A percentile compares a stretch with the other conserved stretches of the same genome.
Evolutionary conservation across 163 green algal genomes (phyloP).

Genomic region (Trebouxia gelatinosa): DNA sequence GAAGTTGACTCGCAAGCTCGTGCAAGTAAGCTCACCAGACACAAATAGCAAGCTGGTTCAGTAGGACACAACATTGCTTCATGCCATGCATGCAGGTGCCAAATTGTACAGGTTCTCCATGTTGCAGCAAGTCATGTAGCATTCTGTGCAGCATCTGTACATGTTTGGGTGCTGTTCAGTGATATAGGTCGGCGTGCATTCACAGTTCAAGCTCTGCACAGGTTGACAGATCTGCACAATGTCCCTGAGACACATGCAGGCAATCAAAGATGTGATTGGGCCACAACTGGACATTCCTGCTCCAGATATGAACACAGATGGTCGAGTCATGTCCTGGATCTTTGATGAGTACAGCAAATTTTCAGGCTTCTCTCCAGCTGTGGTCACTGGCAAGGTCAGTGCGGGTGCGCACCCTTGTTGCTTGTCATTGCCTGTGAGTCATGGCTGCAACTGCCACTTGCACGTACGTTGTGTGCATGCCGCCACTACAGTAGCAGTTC

Average conservation of each 20-base stretch:
- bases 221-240: no score
- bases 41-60: background rate
- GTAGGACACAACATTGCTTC: background rate
- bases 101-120: no score
- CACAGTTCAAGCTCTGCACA: no score
- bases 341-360: slow-evolving; percentile 76
- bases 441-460: no score
- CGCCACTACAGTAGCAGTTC: no score
- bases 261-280: slow-evolving; percentile 61
- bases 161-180: no score
- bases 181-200: no score
- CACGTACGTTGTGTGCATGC: no score
- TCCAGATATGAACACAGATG: slow-evolving; percentile 89
- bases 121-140: no score
- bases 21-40: slow-evolving; percentile 55
- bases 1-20: slow-evolving; percentile 88
- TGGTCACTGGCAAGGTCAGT: slow-evolving; percentile 84
- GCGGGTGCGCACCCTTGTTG: background rate
- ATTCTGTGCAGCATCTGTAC: no score
- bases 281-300: slow-evolving; percentile 67
- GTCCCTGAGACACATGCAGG: slow-evolving; percentile 11
- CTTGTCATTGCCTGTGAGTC: background rate
- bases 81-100: background rate
- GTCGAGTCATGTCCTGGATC: slow-evolving; percentile 59
- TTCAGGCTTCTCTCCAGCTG: slow-evolving; percentile 78